Percentiles rank a stretch among this genome's conserved stretches.
Evolutionary conservation across 371 early-diverging fungal genomes (phyloP).

Genomic region (Zancudomyces culisetae): DNA sequence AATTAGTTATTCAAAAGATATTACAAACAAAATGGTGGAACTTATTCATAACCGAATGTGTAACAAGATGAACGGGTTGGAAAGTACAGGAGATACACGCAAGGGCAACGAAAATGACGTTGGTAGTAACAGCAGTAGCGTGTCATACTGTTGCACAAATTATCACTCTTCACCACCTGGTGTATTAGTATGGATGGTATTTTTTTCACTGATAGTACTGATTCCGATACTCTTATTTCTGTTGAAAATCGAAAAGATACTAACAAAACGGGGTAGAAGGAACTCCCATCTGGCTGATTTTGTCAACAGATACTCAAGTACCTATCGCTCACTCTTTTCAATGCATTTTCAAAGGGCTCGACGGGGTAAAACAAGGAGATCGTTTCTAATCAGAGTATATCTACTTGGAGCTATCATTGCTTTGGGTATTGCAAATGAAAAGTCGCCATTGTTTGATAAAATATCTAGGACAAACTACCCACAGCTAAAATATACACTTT

Average conservation of each 20-base stretch:
- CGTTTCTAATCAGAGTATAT: constrained; percentile 24
- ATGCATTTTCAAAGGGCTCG: background rate
- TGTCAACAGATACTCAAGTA: background rate
- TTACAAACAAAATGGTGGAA: constrained; percentile 31
- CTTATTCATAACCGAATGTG: constrained; percentile 41
- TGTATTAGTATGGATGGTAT: constrained; percentile 25
- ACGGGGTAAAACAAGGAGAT: background rate
- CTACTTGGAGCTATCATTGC: constrained; percentile 31
- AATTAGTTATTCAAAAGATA: constrained; percentile 28
- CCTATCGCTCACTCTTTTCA: background rate
- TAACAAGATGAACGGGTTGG: no score
- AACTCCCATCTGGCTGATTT: background rate
- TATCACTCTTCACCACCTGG: constrained; percentile 28
- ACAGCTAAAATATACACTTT: no score
- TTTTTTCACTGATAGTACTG: constrained; percentile 24
- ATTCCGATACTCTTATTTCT: constrained; percentile 25
- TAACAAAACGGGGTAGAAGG: background rate
- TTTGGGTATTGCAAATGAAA: constrained; percentile 43
- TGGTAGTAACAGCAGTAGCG: constrained; percentile 42
- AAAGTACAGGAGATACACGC: no score
- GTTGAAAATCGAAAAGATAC: constrained; percentile 3
- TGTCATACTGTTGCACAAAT: no score
- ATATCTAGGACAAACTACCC: constrained; percentile 26
- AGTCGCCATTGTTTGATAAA: constrained; percentile 44
- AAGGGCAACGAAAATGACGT: constrained; percentile 17